Base-by-base conservation (phyloP, 2,329 filamentous ascomycete species). In the Botrytis cinerea region DNA sequence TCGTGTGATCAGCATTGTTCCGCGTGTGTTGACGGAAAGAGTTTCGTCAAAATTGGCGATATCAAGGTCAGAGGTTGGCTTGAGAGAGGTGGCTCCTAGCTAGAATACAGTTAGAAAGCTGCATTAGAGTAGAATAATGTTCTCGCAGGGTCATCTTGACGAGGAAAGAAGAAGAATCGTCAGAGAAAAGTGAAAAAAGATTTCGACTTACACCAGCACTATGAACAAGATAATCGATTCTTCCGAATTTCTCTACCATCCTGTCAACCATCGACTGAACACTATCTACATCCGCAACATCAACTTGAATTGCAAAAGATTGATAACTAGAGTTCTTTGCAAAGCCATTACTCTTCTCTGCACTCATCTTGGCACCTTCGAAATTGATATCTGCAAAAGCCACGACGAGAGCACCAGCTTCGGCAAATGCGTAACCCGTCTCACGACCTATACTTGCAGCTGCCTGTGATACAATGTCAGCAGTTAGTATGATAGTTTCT, bases 321-420 rank as follows among this genome's bases (percentile, higher is more conserved):
- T 46, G 63, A 38, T 67, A 54, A 25, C 54, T 18, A 28, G 63
- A 32, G 54, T 54, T 67, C 2, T 45, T 10, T 35, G 63, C 43
- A 67, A 51, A 54, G 35, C 22, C 1, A 18, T 48, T 38, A n/a
- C 63, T 67, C 45, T 54, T 67, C 63, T 67, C 63, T 22, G 63
- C 63, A n/a, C 28, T 67, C 16, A n/a, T 32, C 7, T 22, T 43
- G 12, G 14, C 40, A 40, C 38, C 40, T 64, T 64, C 62, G 25
- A 32, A n/a, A 32, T 64, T 25, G 9, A 64, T 9, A 28, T 64
- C 62, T 14, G 40, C 40, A 8, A 64, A 64, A 28, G 46, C 38
- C 6, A 64, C 40, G 10, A 10, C 20, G 20, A 32, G 14, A 28
- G 62, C 62, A 46, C 25, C 62, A 25, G 62, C 62, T 64, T 64